Evolutionary conservation across 371 early-diverging fungal species (phyloP).

Genomic region (Mortierella sp.): DNA sequence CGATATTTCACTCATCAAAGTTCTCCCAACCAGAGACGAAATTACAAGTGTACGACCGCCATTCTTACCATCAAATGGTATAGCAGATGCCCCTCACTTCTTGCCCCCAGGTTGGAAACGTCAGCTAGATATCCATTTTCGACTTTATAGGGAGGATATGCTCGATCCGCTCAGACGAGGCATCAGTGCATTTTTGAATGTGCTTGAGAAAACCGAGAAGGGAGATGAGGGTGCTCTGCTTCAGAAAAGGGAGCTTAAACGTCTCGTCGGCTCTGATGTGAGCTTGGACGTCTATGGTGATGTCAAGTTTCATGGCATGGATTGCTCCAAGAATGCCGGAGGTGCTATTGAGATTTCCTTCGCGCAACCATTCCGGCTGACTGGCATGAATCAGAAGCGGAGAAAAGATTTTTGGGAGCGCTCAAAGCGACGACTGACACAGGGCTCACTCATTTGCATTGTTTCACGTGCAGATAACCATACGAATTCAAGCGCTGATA

Average conservation of each 20-base stretch:
- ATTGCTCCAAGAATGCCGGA: constrained; percentile 12
- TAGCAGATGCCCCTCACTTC: constrained; percentile 56
- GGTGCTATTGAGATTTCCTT: constrained; percentile 46
- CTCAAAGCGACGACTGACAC: constrained; percentile 51
- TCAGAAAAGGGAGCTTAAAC: constrained; percentile 36
- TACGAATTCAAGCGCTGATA: background rate
- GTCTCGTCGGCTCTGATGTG: constrained; percentile 27
- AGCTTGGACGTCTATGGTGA: constrained; percentile 52
- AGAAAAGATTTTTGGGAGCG: constrained; percentile 55
- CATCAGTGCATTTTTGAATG: constrained; percentile 26
- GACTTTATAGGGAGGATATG: constrained; percentile 67
- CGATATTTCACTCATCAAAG: constrained; percentile 51
- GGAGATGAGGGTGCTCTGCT: constrained; percentile 21
- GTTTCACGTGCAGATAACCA: constrained; percentile 32
- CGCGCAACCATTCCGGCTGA: constrained; percentile 25
- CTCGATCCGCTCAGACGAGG: constrained; percentile 44
- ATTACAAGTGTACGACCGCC: constrained; percentile 39
- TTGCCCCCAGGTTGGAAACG: constrained; percentile 59
- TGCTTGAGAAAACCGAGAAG: constrained; percentile 17
- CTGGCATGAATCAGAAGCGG: background rate
- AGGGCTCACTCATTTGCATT: constrained; percentile 59
- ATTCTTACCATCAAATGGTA: constrained; percentile 59
- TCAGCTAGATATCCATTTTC: constrained; percentile 66
- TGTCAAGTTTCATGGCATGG: constrained; percentile 41
- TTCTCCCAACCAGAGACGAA: constrained; percentile 62